These are phyloP conservation scores for Pelargonium fulgidum DNA, from an alignment of 441 rosid genomes.

Conservation along the genomic window DNA sequence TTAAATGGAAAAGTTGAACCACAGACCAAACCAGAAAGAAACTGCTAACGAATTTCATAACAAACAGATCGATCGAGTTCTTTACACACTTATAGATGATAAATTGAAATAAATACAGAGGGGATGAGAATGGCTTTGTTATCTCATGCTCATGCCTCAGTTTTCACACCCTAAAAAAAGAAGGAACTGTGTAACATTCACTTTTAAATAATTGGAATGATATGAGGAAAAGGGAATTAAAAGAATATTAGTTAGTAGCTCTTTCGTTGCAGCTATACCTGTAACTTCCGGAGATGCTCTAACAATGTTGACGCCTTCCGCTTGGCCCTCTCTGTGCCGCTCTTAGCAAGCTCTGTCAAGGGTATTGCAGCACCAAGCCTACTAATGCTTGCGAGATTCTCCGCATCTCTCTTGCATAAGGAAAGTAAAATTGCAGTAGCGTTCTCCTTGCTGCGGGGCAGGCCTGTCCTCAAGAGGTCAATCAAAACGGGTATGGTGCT, in stretches of 20 bases:
- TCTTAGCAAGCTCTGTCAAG: constrained; percentile 58
- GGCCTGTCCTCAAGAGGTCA: constrained; percentile 52
- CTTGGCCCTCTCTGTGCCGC: constrained; percentile 80
- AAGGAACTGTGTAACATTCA: constrained; percentile 23
- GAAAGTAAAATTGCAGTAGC: constrained; percentile 67
- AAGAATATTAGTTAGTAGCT: constrained; percentile 7
- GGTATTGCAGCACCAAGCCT: constrained; percentile 70
- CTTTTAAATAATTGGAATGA: constrained; percentile 31
- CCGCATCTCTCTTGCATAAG: constrained; percentile 74
- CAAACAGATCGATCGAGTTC: constrained; percentile 26
- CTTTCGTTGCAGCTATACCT: constrained; percentile 23
- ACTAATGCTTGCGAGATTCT: constrained; percentile 46
- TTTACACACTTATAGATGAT: constrained; percentile 31
- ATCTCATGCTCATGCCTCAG: constrained; percentile 34
- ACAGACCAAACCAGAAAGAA: constrained; percentile 7
- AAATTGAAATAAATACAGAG: constrained; percentile 27
- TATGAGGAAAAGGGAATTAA: constrained; percentile 10
- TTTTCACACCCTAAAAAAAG: constrained; percentile 13
- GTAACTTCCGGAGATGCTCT: constrained; percentile 54
- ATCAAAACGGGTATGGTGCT: constrained; percentile 53
- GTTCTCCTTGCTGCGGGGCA: constrained; percentile 64
- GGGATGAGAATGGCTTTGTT: constrained; percentile 30
- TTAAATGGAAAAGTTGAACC: not conserved
- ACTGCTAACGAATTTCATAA: constrained; percentile 15
- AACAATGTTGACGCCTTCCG: constrained; percentile 62